Base-by-base conservation (phyloP, 768 basidiomycete species). In the Erythrobasidium yunnanense region DNA sequence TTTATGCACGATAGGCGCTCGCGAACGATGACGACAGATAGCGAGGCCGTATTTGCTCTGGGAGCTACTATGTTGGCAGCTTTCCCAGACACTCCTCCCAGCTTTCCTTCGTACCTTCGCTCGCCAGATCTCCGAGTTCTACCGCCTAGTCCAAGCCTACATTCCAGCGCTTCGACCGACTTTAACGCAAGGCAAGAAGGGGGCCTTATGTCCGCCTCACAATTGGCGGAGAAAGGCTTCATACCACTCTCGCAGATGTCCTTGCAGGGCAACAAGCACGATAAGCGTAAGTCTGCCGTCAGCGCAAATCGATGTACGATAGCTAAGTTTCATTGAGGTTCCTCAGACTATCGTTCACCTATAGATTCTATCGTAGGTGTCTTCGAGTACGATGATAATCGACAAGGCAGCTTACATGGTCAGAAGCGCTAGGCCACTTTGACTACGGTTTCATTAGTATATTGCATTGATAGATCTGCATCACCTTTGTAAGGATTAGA, bases 111-210 rank as follows among this genome's bases (percentile, higher is more conserved):
- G 34, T 58, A 58, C 45, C 6, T 46, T 23, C 27, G 11, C 11
- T 25, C 22, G 11, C 56, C 56, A 46, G 56, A 58, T 46, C 38
- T 58, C 8, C 34, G 22, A 3, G 34, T 58, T 6, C 56, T 7
- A 25, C 56, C 56, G 35, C 56, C 56, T 20, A 58, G 56, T 46
- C 56, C 56, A n/a, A n/a, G n/a, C n/a, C n/a, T n/a, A n/a, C n/a
- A n/a, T n/a, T n/a, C n/a, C n/a, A n/a, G n/a, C n/a, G n/a, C n/a
- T n/a, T n/a, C n/a, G n/a, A n/a, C n/a, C n/a, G n/a, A n/a, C n/a
- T n/a, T n/a, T n/a, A n/a, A n/a, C n/a, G n/a, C n/a, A n/a, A n/a
- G n/a, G n/a, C n/a, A n/a, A n/a, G n/a, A n/a, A n/a, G n/a, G n/a
- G n/a, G n/a, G n/a, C n/a, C n/a, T n/a, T n/a, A n/a, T n/a, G 20